phyloP scores from a whole-genome alignment of 768 basidiomycete species.

The Erythrobasidium yunnanense region DNA sequence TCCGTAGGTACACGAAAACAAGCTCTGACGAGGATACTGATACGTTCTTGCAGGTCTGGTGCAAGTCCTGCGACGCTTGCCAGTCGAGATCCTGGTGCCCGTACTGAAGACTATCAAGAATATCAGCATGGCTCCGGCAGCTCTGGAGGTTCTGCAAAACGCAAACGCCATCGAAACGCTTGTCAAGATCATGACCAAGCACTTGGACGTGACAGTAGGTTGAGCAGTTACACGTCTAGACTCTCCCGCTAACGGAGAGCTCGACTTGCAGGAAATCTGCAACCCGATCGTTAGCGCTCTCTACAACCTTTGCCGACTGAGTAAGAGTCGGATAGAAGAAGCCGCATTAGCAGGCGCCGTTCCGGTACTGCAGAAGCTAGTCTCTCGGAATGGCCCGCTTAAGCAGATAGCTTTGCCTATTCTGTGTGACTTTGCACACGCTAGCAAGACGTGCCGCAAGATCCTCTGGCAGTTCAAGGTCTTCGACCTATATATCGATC shows the following conservation, averaged over 20 bases:
- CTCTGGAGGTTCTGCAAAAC: slow-evolving; percentile 88
- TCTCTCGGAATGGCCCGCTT: slow-evolving; percentile 76
- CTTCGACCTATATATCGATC: slow-evolving; percentile 62
- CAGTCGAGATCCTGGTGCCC: slow-evolving; percentile 74
- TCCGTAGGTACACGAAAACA: slow-evolving; percentile 53
- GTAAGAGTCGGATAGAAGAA: slow-evolving; percentile 90
- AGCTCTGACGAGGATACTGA: background rate
- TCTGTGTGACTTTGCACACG: slow-evolving; percentile 87
- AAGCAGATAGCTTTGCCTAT: slow-evolving; percentile 96
- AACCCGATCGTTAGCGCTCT: slow-evolving; percentile 96
- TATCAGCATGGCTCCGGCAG: slow-evolving; percentile 78
- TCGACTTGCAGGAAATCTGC: slow-evolving; percentile 65
- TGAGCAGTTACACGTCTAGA: background rate
- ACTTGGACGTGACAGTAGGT: slow-evolving; percentile 65
- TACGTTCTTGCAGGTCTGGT: slow-evolving; percentile 55
- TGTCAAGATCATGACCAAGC: slow-evolving; percentile 70
- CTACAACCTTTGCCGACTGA: slow-evolving; percentile 88
- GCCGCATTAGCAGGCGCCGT: slow-evolving; percentile 92
- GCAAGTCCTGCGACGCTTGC: slow-evolving; percentile 72
- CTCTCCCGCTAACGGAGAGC: background rate
- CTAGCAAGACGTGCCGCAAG: slow-evolving; percentile 81
- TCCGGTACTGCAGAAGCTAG: slow-evolving; percentile 77
- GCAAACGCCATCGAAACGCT: slow-evolving; percentile 88
- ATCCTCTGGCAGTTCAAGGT: slow-evolving; percentile 89
- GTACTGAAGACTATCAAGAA: slow-evolving; percentile 94